Base-by-base conservation (phyloP, 148 eudicot species). In the Silene uniflora region DNA sequence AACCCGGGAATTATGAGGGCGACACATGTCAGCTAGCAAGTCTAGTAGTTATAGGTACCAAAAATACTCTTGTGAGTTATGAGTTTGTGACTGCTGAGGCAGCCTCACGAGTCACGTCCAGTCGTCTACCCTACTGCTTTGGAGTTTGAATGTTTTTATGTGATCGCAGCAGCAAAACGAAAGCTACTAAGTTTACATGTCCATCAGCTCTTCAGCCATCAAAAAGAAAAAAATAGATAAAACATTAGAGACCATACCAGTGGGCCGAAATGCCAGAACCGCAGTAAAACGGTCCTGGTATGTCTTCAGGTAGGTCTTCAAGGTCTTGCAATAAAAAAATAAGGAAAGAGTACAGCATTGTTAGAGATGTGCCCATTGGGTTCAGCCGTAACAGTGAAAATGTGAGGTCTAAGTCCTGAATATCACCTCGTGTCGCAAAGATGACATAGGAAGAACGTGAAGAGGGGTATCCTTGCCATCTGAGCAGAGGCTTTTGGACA, bases 401-500 rank as follows among this genome's bases (percentile, higher is more conserved):
- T 19, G 71, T 35, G 27, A 23, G 67, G 55, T 54, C 32, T 52
- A 12, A 39, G 32, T 59, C 47, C 66, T 54, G 69, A 80, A 71
- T 76, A 77, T 54, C 61, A 89, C 92, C 92, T 89, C 90, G 59
- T 87, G 87, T 49, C 72, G 80, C 39, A 89, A 73, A 58, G 89
- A 89, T 56, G 90, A 87, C 11, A 89, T 89, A 52, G 92, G 90
- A 58, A 87, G 70, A 79, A 89, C 84, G 76, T 89, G 92, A 44
- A 89, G 86, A 69, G 89, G 87, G 46, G 90, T 87, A 65, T 85
- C 88, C 70, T 84, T 87, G 69, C 86, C 90, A 75, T 89, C 68
- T 29, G 83, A 63, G 76, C 88, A 82, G 59, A 89, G 83, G 60
- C 71, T 87, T 32, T 81, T 81, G 62, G 92, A 87, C 60, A 89